Conservation (phyloP, 2,329 filamentous ascomycete species). For the Hypoxylon sp. region DNA sequence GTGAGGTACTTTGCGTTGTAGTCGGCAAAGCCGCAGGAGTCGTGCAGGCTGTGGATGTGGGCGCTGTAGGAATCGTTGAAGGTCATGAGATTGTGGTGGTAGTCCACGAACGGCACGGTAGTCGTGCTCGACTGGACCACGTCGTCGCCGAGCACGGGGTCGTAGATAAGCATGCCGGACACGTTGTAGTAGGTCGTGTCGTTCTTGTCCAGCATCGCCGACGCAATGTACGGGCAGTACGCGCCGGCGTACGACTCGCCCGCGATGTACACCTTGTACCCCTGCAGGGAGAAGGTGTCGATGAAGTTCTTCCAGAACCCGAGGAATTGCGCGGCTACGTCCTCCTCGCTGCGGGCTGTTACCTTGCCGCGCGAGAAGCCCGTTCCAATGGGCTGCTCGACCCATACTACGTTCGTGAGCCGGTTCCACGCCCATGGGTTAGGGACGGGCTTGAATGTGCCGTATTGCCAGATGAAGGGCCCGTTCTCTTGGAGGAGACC, state of each 20-base stretch:
- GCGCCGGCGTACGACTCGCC: conserved; percentile 69
- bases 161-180: conserved; percentile 72
- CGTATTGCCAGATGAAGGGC: conserved; percentile 78
- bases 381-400: conserved; percentile 77
- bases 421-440: conserved; percentile 84
- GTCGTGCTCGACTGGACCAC: conserved; percentile 59
- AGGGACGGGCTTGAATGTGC: conserved; percentile 74
- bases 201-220: conserved; percentile 65
- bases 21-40: conserved; percentile 70
- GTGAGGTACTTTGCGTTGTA: conserved; percentile 70
- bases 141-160: conserved; percentile 72
- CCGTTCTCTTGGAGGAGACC: conserved; percentile 84
- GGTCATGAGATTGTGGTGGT: conserved; percentile 68
- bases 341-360: conserved; percentile 75
- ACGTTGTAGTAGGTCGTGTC: conserved; percentile 67
- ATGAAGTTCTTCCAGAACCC: conserved; percentile 78
- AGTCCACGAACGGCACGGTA: conserved; percentile 69
- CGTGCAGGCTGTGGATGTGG: conserved; percentile 66
- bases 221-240: conserved; percentile 71
- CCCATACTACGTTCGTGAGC: conserved; percentile 82
- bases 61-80: conserved; percentile 69
- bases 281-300: conserved; percentile 66
- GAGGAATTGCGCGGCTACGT: conserved; percentile 79
- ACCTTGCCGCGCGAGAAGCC: conserved; percentile 78
- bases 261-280: conserved; percentile 68